Evolutionary conservation across 192 early-diverging fungal species (phyloP).

Genomic region (Dissophora globulifera): DNA sequence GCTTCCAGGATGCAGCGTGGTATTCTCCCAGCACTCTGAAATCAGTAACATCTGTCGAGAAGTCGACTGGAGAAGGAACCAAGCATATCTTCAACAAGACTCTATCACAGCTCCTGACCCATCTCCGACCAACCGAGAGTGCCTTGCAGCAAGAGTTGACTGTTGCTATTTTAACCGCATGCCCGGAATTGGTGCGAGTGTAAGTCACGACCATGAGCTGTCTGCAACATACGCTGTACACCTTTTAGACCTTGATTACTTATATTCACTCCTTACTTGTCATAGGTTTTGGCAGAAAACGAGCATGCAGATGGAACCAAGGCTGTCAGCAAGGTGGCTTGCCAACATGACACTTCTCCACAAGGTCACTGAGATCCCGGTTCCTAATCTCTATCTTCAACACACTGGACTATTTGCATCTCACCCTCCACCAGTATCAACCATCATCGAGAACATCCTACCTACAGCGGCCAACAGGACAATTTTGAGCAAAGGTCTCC

Average conservation of each 20-base stretch:
- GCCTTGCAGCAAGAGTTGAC: slow-evolving; percentile 72
- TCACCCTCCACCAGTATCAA: slow-evolving; percentile 66
- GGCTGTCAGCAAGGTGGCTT: slow-evolving; percentile 76
- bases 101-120: slow-evolving; percentile 62
- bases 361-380: slow-evolving; percentile 73
- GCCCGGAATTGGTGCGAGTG: slow-evolving; percentile 80
- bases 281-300: slow-evolving; percentile 72
- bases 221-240: too few relatives aligned
- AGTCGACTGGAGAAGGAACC: slow-evolving; percentile 29
- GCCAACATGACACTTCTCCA: slow-evolving; percentile 79
- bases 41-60: slow-evolving; percentile 18
- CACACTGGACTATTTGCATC: slow-evolving; percentile 49
- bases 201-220: slow-evolving; percentile 65
- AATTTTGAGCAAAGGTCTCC: slow-evolving; percentile 67
- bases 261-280: not conserved
- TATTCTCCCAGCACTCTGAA: slow-evolving; percentile 64
- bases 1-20: slow-evolving; percentile 82
- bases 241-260: too few relatives aligned
- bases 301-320: slow-evolving; percentile 76
- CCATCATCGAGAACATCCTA: slow-evolving; percentile 76
- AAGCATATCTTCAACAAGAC: slow-evolving; percentile 66
- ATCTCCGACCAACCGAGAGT: slow-evolving; percentile 73
- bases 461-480: slow-evolving; percentile 66
- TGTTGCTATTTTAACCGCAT: slow-evolving; percentile 69
- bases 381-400: slow-evolving; percentile 67